Conservation (phyloP, 23 red algal genomes). For the Gracilaria vermiculophylla region DNA sequence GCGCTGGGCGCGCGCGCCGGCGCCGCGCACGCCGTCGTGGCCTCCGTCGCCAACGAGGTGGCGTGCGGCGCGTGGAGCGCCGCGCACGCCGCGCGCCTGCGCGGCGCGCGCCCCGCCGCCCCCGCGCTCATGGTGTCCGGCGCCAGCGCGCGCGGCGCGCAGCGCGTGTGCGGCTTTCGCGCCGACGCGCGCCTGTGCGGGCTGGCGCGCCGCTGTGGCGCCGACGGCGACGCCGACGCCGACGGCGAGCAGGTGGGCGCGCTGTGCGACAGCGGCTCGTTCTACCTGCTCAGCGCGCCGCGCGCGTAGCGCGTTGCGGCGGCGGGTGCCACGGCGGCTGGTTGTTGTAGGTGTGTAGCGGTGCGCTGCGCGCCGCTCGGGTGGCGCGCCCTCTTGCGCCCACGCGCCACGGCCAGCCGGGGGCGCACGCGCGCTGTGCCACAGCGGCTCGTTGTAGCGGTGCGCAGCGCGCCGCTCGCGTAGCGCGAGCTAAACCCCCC, state of each 20-base stretch:
- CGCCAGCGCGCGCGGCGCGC: slow-evolving; percentile 37
- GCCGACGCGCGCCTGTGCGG: slow-evolving; percentile 67
- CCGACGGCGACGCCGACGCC: slow-evolving; percentile 11
- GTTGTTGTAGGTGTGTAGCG: background rate
- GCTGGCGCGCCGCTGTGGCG: too few species aligned
- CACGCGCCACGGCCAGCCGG: too few species aligned
- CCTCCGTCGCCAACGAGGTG: slow-evolving; percentile 78
- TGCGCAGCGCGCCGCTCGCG: too few species aligned
- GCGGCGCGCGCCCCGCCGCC: too few species aligned
- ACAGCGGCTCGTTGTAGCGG: too few species aligned
- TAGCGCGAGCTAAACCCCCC: too few species aligned
- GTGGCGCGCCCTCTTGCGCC: too few species aligned
- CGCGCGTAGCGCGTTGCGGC: background rate
- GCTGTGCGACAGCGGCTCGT: slow-evolving; percentile 40
- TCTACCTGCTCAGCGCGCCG: slow-evolving; percentile 27
- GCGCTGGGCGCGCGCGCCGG: slow-evolving; percentile 20
- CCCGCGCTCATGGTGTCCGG: slow-evolving; percentile 81
- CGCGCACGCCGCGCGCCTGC: slow-evolving; percentile 20
- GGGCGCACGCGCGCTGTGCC: too few species aligned
- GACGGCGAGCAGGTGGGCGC: slow-evolving; percentile 31
- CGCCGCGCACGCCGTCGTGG: slow-evolving; percentile 54
- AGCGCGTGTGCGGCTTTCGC: slow-evolving; percentile 75
- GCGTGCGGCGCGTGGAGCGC: slow-evolving; percentile 68
- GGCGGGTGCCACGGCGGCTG: too few species aligned
- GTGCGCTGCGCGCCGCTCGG: too few species aligned